Evolutionary conservation across 2,329 filamentous ascomycete species (phyloP), one percentile per base, ranked within the genome.

Genomic region (Aspergillus brunneoviolaceus): DNA sequence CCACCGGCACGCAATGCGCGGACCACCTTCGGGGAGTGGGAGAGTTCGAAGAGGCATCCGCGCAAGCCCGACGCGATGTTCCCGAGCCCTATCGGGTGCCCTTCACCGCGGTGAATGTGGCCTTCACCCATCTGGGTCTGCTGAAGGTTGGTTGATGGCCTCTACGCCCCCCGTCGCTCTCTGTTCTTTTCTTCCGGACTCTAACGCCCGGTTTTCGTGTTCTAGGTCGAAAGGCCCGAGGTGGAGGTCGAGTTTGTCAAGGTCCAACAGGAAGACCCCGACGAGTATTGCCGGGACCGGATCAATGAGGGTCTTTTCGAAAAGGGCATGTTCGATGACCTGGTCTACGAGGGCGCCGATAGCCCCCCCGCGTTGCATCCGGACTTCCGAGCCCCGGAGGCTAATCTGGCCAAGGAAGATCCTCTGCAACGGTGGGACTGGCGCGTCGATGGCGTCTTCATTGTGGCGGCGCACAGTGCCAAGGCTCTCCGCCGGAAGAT

Each of bases 341-440:
- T 64, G 5, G 57, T 65, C 33, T 64, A 60, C 27, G 65, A 67
- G 58, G 63, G 63, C 5, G 53, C 63, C 4, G 65, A 67, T 9
- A 47, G 31, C 14, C 52, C 64, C 12, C 29, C 59, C 12, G 25
- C 25, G 2, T 25, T 66, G 56, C 47, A 49, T 51, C 60, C 64
- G 3, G 57, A 67, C n/a, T 67, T 62, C 52, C 55, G 55, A 42
- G 59, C 65, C 23, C 65, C 65, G 4, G 52, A 25, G 10, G 60
- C 49, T 4, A 50, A 64, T 27, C n/a, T 55, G 21, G 12, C 31
- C 0, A 42, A 54, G 21, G 51, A 57, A 16, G 42, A 21, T 45
- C 39, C n/a, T 19, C 39, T 45, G 14, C 14, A 45, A 10, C 39
- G 39, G 6, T 45, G 39, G 39, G 39, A 19, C 14, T 45, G 39